Base-by-base conservation (phyloP, 176 grass and related monocot species). In the Dendrocalamus sinicus region DNA sequence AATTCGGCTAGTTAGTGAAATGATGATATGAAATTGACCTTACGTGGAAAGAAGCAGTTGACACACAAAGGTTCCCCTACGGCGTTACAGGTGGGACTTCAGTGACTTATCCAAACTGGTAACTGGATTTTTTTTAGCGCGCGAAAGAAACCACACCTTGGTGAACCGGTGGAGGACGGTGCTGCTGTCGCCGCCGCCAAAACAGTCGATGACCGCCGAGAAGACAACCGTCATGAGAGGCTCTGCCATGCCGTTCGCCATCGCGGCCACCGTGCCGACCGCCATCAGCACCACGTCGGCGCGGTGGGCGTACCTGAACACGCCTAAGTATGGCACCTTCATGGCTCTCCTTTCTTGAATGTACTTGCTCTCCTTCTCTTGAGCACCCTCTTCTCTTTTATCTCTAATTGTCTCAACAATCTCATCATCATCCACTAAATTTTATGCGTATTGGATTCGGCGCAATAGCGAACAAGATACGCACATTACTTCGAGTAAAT, bases 191-290 rank as follows among this genome's bases (percentile, higher is more conserved):
- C 82, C 79, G 32, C 54, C 63, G 39, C 90, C 93, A 50, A 92
- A 95, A 68, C 75, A 39, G 20, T 95, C 82, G 79, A 92, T 72
- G 53, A 88, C 62, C 12, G 73, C 45, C 0, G 88, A 43, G 80
- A 95, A 90, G 47, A 95, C 73, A 55, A 92, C 24, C 1, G 93
- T 88, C 93, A 77, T 92, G 70, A 92, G 43, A 40, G 90, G 93
- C 81, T 90, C 72, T 14, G 85, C 43, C 67, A 90, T 65, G 61
- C 93, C 93, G 58, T 90, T 95, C 47, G 79, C 93, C 70, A 88
- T 75, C 30, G 93, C 90, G 19, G 81, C 90, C 65, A 39, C 65
- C 57, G 78, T 73, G 64, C 93, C 93, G 4, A 95, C 52, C 4
- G 46, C 78, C 88, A 90, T 90, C 24, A 95, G 85, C 47, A 62